These are phyloP conservation scores for Aspergillus conjunctus DNA, from an alignment of 495 filamentous ascomycete species.

Conservation along the genomic window DNA sequence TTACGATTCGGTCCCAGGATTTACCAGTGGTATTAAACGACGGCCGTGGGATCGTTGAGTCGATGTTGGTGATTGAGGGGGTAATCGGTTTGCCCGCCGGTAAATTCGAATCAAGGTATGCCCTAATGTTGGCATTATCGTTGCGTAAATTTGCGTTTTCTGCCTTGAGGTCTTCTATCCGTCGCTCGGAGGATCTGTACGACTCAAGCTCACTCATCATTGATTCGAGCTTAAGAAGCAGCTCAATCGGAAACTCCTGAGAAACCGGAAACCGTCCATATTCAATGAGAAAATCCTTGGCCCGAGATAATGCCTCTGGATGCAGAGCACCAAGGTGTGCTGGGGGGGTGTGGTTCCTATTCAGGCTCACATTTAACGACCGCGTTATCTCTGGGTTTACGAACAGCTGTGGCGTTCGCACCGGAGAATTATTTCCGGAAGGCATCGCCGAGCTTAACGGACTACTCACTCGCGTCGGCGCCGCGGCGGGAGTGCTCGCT, in stretches of 20 bases:
- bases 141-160: slow-evolving; percentile 29
- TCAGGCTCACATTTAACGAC: neutral
- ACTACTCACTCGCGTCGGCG: slow-evolving; percentile 1
- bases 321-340: neutral
- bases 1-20: slow-evolving; percentile 35
- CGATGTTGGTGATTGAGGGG: slow-evolving; percentile 6
- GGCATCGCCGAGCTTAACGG: slow-evolving; percentile 6
- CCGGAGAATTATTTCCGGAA: neutral
- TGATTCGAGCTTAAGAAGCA: slow-evolving; percentile 26
- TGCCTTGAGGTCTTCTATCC: slow-evolving; percentile 22
- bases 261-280: slow-evolving; percentile 19
- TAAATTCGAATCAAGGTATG: slow-evolving; percentile 24
- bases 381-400: neutral
- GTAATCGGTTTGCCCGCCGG: slow-evolving; percentile 16
- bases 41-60: slow-evolving; percentile 19
- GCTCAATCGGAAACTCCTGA: slow-evolving; percentile 24
- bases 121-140: slow-evolving; percentile 29
- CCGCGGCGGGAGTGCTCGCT: slow-evolving; percentile 19
- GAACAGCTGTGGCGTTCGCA: neutral
- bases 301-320: slow-evolving; percentile 15
- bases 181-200: slow-evolving; percentile 20
- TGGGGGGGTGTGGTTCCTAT: neutral
- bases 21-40: slow-evolving; percentile 23
- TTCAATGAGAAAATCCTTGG: slow-evolving; percentile 14
- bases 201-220: slow-evolving; percentile 31